Evolutionary conservation across 306 rosid species (phyloP).

Genomic region (Malus sieversii): DNA sequence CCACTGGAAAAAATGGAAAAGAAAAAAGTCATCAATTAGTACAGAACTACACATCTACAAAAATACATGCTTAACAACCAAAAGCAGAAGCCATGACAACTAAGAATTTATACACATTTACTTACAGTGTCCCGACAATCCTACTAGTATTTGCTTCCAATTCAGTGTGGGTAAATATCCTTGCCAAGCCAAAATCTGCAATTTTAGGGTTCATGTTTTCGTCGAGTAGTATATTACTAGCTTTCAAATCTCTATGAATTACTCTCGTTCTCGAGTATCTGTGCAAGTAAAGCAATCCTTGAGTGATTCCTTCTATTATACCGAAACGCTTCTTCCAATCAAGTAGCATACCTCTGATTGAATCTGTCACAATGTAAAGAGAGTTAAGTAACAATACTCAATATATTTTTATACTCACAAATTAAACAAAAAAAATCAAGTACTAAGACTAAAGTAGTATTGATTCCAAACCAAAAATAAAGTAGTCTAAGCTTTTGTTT

Average conservation of each 20-base stretch:
- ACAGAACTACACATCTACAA: background rate
- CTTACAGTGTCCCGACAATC: conserved; percentile 29
- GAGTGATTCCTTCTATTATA: conserved; percentile 4
- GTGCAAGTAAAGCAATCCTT: conserved; percentile 6
- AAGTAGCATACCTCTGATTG: background rate
- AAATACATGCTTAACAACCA: background rate
- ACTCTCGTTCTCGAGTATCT: background rate
- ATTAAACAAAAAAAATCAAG: background rate
- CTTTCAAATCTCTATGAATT: conserved; percentile 4
- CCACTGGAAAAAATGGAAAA: conserved; percentile 2
- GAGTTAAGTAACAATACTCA: background rate
- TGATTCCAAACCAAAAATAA: background rate
- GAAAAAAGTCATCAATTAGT: background rate
- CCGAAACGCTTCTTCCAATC: background rate
- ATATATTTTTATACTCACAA: too few species aligned
- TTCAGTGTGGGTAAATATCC: background rate
- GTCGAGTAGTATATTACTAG: conserved; percentile 8
- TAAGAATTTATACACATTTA: background rate
- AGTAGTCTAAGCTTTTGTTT: conserved; percentile 6
- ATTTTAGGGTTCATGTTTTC: background rate
- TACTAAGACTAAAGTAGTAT: background rate
- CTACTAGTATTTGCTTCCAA: background rate
- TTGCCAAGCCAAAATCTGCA: background rate
- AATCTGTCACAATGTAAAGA: background rate
- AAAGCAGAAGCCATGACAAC: background rate